Evolutionary conservation across 192 early-diverging fungal species (phyloP).

Genomic region (Coemansia interrupta): DNA sequence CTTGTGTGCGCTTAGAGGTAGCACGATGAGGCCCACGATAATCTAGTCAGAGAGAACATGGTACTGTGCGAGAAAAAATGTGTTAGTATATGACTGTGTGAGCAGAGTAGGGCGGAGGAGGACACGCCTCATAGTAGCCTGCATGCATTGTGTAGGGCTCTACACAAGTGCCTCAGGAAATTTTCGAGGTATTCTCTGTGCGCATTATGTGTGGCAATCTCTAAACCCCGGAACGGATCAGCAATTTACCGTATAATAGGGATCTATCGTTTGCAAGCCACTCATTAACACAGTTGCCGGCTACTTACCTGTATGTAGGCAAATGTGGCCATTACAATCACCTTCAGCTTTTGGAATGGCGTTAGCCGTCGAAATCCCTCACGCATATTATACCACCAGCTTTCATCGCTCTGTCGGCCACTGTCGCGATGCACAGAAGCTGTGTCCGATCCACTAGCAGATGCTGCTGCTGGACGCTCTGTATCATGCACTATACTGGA

Average conservation of each 20-base stretch:
- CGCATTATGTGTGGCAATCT: too few species aligned
- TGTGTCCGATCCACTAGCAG: neutral
- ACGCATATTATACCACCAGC: constrained; percentile 4
- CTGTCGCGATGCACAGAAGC: too few species aligned
- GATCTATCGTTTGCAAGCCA: too few species aligned
- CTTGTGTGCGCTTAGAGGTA: constrained; percentile 52
- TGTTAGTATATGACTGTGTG: neutral
- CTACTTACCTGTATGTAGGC: constrained; percentile 3
- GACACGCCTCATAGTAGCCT: too few species aligned
- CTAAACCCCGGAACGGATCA: too few species aligned
- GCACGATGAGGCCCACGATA: constrained; percentile 52
- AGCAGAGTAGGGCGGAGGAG: neutral
- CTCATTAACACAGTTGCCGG: neutral
- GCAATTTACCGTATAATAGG: too few species aligned
- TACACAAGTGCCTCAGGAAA: too few species aligned
- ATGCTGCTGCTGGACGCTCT: neutral
- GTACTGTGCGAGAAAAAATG: neutral
- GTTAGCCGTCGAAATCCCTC: neutral
- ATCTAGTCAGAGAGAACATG: constrained; percentile 42
- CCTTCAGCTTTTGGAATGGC: constrained; percentile 5
- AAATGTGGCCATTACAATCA: neutral
- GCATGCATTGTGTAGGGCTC: too few species aligned
- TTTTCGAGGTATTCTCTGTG: too few species aligned
- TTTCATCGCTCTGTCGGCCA: neutral
- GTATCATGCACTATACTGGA: too few species aligned